phyloP scores from a whole-genome alignment of 441 rosid species.

The Corymbia citriodora region DNA sequence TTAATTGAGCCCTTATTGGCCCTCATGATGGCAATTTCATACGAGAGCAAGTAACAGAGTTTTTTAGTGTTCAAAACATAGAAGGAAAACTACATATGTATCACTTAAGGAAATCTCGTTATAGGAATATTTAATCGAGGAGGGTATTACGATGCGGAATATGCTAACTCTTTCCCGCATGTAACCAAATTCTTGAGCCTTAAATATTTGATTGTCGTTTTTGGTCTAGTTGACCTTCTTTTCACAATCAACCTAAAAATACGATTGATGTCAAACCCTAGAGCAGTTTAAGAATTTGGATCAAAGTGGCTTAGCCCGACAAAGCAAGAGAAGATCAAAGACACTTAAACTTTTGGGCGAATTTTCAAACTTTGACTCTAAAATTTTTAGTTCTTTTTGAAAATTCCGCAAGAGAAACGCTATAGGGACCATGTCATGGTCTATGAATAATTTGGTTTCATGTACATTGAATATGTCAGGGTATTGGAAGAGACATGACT shows the following conservation, averaged over 20 bases:
- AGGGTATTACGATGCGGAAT: accelerated
- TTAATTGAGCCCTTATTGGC: background rate
- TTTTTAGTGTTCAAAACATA: background rate
- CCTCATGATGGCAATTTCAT: no score
- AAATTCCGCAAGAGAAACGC: no score
- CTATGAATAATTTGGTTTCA: no score
- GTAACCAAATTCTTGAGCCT: accelerated
- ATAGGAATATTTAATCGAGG: background rate
- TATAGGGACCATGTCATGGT: no score
- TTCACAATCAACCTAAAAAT: background rate
- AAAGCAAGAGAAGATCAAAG: no score
- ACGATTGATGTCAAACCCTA: background rate
- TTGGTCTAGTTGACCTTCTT: background rate
- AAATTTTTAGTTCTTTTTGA: no score
- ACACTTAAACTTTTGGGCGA: background rate
- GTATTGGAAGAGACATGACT: no score
- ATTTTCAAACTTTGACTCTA: background rate
- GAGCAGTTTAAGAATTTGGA: background rate
- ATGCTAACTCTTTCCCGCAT: accelerated
- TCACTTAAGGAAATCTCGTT: background rate
- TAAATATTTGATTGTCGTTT: background rate
- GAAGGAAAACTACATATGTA: no score
- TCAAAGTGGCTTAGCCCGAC: background rate
- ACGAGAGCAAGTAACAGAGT: no score
- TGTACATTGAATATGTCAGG: no score